Evolutionary conservation across 495 filamentous ascomycete genomes (phyloP).

Genomic region (Trichocladium uniseriatum): DNA sequence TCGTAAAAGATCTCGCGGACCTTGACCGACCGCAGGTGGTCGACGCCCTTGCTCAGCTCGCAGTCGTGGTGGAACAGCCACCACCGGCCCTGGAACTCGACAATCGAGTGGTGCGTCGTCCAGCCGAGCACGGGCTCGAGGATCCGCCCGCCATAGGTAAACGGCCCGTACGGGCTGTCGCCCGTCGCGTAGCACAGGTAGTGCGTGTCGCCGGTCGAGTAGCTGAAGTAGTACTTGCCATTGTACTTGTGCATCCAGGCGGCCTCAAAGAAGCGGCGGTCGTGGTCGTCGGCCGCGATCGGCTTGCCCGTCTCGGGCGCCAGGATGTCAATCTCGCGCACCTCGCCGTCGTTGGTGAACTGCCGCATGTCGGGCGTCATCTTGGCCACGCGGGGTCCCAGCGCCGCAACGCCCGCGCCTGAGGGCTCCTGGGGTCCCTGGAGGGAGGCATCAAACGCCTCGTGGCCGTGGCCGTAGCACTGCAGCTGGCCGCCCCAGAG

Average conservation of each 20-base stretch:
- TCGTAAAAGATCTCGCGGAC: slow-evolving; percentile 65
- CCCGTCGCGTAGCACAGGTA: slow-evolving; percentile 57
- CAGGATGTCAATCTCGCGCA: slow-evolving; percentile 47
- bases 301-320: slow-evolving; percentile 48
- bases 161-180: slow-evolving; percentile 54
- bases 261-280: slow-evolving; percentile 68
- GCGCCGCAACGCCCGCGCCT: slow-evolving; percentile 39
- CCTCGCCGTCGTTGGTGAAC: slow-evolving; percentile 41
- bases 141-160: slow-evolving; percentile 59
- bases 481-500: slow-evolving; percentile 66
- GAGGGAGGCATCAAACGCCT: slow-evolving; percentile 41
- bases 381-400: slow-evolving; percentile 52
- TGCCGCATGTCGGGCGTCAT: slow-evolving; percentile 53
- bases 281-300: slow-evolving; percentile 55
- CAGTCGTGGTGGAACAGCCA: slow-evolving; percentile 69
- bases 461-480: slow-evolving; percentile 38
- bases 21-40: slow-evolving; percentile 61
- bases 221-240: slow-evolving; percentile 62
- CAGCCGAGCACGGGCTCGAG: slow-evolving; percentile 67
- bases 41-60: slow-evolving; percentile 49
- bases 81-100: slow-evolving; percentile 59
- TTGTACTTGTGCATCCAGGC: slow-evolving; percentile 63
- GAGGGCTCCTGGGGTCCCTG: slow-evolving; percentile 46
- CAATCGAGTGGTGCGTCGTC: slow-evolving; percentile 75
- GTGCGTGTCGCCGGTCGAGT: slow-evolving; percentile 68